Evolutionary conservation across 106 monocot species (phyloP), one percentile per base, ranked within the genome.

Genomic region (Acorus calamus): DNA sequence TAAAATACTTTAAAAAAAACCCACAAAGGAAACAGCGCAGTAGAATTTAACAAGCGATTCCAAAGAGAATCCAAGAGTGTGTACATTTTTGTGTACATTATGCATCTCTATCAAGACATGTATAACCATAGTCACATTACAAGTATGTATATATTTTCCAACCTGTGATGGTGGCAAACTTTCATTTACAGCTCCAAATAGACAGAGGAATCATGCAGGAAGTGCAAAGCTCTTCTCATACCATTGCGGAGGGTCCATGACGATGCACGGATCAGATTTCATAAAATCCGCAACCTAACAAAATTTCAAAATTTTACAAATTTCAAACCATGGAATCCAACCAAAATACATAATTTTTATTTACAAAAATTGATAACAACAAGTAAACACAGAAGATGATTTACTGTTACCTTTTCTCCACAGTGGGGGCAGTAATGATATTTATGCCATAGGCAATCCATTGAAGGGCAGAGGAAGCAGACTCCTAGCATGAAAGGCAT

Each of bases 391-490:
- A 42, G 51, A 62, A 43, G 5, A 4, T 50, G n/a, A 52, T 7
- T 5, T 28, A 28, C 28, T 28, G n/a, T 57, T 46, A 94, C 94
- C 94, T 90, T 89, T 55, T 94, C 58, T 44, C 75, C 71, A 55
- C 94, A 94, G 49, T 55, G 75, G 7, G 94, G 94, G 78, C 94
- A 94, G 71, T 86, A 90, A 71, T 94, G 89, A 59, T 90, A 82
- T 41, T 94, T 89, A 60, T 94, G 94, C 94, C 89, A 94, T 9
- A 94, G 84, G 63, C 94, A 90, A 66, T 94, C 94, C 84, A 84
- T 90, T 43, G 77, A 84, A 14, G 94, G 94, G 71, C 89, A 87
- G 42, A 90, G 87, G 73, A 94, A 94, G 78, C 94, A 94, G 47
- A 86, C 72, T 9, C 94, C 89, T 49, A 94, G 56, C 84, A 94